Evolutionary conservation across 192 early-diverging fungal genomes (phyloP).

Genomic region (Entomortierella parvispora): DNA sequence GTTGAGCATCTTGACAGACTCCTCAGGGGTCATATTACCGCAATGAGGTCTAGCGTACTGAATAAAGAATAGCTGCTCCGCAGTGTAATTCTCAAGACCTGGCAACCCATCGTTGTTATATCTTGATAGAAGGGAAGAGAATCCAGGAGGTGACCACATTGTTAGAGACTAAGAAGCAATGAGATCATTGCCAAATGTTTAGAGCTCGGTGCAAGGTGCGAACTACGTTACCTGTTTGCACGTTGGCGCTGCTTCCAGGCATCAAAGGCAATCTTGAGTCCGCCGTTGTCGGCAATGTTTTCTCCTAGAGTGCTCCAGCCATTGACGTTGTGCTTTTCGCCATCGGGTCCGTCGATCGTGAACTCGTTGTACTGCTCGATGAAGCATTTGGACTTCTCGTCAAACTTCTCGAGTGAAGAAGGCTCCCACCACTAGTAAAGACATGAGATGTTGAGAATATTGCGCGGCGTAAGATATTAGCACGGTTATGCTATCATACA

Average conservation of each 20-base stretch:
- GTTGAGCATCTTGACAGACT: slow-evolving; percentile 36
- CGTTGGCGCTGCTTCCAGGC: slow-evolving; percentile 51
- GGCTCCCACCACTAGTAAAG: slow-evolving; percentile 76
- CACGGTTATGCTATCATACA: neutral
- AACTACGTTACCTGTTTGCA: neutral
- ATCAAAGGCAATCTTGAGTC: slow-evolving; percentile 56
- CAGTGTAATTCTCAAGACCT: slow-evolving; percentile 60
- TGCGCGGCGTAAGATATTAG: slow-evolving; percentile 27
- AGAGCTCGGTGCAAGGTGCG: too few species aligned
- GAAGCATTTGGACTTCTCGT: slow-evolving; percentile 67
- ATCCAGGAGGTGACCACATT: neutral
- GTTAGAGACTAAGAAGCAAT: neutral
- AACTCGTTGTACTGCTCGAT: slow-evolving; percentile 69
- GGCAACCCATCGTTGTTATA: slow-evolving; percentile 47
- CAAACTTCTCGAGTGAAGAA: slow-evolving; percentile 61
- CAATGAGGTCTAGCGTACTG: slow-evolving; percentile 76
- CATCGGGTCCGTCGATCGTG: slow-evolving; percentile 46
- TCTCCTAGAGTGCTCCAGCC: slow-evolving; percentile 67
- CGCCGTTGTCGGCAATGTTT: slow-evolving; percentile 80
- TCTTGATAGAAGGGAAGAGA: neutral
- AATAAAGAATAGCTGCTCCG: slow-evolving; percentile 75
- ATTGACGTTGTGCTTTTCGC: slow-evolving; percentile 50
- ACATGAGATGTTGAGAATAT: slow-evolving; percentile 14
- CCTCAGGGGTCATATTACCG: slow-evolving; percentile 41
- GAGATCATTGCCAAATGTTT: too few species aligned